These are phyloP conservation scores for Pyrrhoderma noxium DNA, from an alignment of 1,284 basidiomycete genomes.

Conservation along the genomic window DNA sequence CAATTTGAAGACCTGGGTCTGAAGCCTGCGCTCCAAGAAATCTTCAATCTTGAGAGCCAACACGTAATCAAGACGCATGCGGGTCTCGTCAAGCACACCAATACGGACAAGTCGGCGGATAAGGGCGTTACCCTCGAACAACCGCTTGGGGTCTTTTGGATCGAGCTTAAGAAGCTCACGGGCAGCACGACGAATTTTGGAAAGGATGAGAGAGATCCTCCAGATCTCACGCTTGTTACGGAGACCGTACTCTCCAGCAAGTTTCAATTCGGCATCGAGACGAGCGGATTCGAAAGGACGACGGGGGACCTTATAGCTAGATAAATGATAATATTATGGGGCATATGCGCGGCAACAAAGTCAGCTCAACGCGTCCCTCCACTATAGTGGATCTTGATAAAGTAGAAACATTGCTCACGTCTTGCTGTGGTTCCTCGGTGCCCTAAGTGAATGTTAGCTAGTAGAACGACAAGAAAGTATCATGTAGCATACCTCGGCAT, in stretches of 20 bases:
- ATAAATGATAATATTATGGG: slow-evolving; percentile 29
- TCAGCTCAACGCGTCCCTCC: slow-evolving; percentile 59
- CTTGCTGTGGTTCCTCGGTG: slow-evolving; percentile 83
- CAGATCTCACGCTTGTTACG: slow-evolving; percentile 99
- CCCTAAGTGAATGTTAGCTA: slow-evolving; percentile 49
- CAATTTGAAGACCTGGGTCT: slow-evolving; percentile 99
- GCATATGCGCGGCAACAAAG: slow-evolving; percentile 48
- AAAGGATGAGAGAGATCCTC: slow-evolving; percentile 96
- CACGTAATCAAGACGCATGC: slow-evolving; percentile 99
- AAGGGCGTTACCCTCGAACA: slow-evolving; percentile 99
- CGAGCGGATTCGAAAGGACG: slow-evolving; percentile 96
- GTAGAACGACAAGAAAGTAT: slow-evolving; percentile 14
- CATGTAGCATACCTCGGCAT: slow-evolving; percentile 67
- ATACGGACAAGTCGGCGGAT: slow-evolving; percentile 99
- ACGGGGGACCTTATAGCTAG: slow-evolving; percentile 96
- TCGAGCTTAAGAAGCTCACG: slow-evolving; percentile 99
- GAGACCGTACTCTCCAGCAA: slow-evolving; percentile 99
- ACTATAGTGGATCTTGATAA: slow-evolving; percentile 61
- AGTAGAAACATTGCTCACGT: slow-evolving; percentile 60
- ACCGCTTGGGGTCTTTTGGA: slow-evolving; percentile 98
- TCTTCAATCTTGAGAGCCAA: slow-evolving; percentile 98
- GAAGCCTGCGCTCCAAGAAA: slow-evolving; percentile 98
- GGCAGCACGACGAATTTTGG: slow-evolving; percentile 99
- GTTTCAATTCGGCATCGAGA: slow-evolving; percentile 99
- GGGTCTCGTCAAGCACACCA: slow-evolving; percentile 97